Percentiles rank a stretch among this genome's conserved stretches.
These are phyloP conservation scores for Fusarium phyllophilum DNA, from an alignment of 2,329 filamentous ascomycete genomes.

Conservation along the genomic window DNA sequence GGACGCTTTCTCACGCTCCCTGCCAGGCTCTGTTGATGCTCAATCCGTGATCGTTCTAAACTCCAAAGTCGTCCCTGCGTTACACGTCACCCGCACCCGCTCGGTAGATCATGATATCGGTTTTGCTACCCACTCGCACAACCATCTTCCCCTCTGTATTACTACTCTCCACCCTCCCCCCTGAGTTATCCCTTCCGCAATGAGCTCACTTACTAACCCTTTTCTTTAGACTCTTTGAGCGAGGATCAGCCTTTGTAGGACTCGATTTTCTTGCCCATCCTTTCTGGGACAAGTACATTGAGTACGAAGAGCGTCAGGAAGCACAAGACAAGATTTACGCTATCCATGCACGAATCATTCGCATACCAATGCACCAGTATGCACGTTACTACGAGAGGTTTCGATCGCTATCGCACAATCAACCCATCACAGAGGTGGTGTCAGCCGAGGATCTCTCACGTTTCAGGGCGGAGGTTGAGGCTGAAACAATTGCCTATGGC, in stretches of 20 bases:
- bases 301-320: constrained; percentile 93
- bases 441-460: constrained; percentile 73
- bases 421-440: constrained; percentile 78
- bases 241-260: constrained; percentile 84
- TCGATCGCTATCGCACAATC: constrained; percentile 76
- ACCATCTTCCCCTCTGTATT: constrained; percentile 66
- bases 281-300: constrained; percentile 99
- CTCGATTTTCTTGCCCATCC: constrained; percentile 94
- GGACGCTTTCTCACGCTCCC: constrained; percentile 73
- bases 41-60: constrained; percentile 50
- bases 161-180: constrained; percentile 56
- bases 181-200: constrained; percentile 48
- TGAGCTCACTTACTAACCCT: constrained; percentile 43
- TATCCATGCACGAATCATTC: constrained; percentile 83
- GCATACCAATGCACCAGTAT: constrained; percentile 96
- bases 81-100: constrained; percentile 49
- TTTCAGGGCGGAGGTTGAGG: constrained; percentile 77
- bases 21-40: constrained; percentile 68
- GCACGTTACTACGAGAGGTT: constrained; percentile 94
- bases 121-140: constrained; percentile 63
- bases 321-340: constrained; percentile 85
- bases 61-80: constrained; percentile 54
- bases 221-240: constrained; percentile 86
- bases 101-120: constrained; percentile 54
- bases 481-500: constrained; percentile 66